A percentile compares a stretch with the other conserved stretches of the same genome.
phyloP scores from a whole-genome alignment of 148 eudicot species.

The Rhododendron kiyosumense region DNA sequence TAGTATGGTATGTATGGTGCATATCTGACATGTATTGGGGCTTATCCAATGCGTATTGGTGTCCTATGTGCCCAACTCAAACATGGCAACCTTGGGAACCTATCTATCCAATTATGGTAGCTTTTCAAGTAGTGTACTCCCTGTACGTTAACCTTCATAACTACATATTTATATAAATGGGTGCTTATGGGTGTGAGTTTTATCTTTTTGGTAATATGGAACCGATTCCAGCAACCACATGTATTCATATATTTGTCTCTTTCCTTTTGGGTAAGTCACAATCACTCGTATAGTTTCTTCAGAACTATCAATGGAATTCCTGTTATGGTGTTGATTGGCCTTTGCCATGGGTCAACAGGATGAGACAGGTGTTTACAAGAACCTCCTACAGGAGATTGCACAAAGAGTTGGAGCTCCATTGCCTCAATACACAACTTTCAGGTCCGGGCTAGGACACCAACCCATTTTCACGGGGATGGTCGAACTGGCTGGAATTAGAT shows the following conservation, averaged over 20 bases:
- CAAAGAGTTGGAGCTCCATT: constrained; percentile 81
- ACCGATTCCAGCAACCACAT: no score
- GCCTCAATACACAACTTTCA: constrained; percentile 58
- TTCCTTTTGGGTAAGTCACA: background rate
- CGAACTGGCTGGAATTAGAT: constrained; percentile 61
- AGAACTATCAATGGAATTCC: background rate
- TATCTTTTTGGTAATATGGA: background rate
- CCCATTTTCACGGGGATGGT: constrained; percentile 78
- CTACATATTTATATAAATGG: background rate
- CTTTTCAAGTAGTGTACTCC: background rate
- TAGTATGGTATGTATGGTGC: background rate
- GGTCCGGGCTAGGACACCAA: constrained; percentile 69
- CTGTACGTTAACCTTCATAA: background rate
- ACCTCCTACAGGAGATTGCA: constrained; percentile 67
- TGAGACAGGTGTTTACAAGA: constrained; percentile 79
- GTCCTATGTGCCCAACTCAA: background rate
- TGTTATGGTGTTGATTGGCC: constrained; percentile 14
- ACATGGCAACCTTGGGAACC: background rate
- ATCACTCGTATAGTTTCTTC: background rate
- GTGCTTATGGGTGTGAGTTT: background rate
- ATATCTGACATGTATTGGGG: background rate
- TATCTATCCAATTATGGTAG: background rate
- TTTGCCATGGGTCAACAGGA: constrained; percentile 36
- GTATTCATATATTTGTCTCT: background rate
- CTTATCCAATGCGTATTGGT: background rate